A percentile compares a stretch with the other conserved stretches of the same genome.
phyloP scores from a whole-genome alignment of 2,329 filamentous ascomycete species.

The Fusarium sp. region DNA sequence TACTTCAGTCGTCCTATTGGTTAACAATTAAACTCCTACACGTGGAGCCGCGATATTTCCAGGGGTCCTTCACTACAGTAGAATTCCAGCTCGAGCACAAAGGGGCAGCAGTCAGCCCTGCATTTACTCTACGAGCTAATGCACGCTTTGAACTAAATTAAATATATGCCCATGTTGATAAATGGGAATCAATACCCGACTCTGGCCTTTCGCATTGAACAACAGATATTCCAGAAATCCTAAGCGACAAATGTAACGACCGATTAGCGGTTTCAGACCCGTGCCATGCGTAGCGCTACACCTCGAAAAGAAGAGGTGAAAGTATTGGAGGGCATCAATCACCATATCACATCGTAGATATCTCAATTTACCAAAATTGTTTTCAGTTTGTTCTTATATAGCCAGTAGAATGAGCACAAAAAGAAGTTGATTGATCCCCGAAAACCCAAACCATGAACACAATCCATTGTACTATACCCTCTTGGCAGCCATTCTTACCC shows the following conservation, averaged over 20 bases:
- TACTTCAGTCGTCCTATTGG: slow-evolving; percentile 21
- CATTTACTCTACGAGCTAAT: slow-evolving; percentile 1
- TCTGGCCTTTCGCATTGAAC: slow-evolving; percentile 10
- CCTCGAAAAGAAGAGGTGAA: neutral
- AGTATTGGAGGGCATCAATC: neutral
- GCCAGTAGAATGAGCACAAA: slow-evolving; percentile 5
- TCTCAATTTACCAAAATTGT: neutral
- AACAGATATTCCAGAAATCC: neutral
- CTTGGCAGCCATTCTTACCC: slow-evolving; percentile 15
- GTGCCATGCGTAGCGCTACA: neutral
- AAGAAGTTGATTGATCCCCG: slow-evolving; percentile 5
- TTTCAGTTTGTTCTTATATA: slow-evolving; percentile 3
- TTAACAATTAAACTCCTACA: slow-evolving; percentile 2
- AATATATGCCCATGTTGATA: slow-evolving; percentile 20
- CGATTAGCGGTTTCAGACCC: neutral
- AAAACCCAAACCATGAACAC: slow-evolving; percentile 10
- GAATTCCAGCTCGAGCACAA: slow-evolving; percentile 22
- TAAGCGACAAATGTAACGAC: neutral
- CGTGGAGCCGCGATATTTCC: slow-evolving; percentile 9
- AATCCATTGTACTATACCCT: slow-evolving; percentile 9
- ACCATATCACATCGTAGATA: neutral
- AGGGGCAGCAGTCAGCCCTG: slow-evolving; percentile 3
- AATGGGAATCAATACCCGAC: slow-evolving; percentile 5
- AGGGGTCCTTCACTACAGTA: slow-evolving; percentile 19
- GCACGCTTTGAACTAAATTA: neutral